A percentile compares a stretch with the other conserved stretches of the same genome.
Evolutionary conservation across 2,329 filamentous ascomycete species (phyloP).

Genomic region (Rosellinia necatrix): DNA sequence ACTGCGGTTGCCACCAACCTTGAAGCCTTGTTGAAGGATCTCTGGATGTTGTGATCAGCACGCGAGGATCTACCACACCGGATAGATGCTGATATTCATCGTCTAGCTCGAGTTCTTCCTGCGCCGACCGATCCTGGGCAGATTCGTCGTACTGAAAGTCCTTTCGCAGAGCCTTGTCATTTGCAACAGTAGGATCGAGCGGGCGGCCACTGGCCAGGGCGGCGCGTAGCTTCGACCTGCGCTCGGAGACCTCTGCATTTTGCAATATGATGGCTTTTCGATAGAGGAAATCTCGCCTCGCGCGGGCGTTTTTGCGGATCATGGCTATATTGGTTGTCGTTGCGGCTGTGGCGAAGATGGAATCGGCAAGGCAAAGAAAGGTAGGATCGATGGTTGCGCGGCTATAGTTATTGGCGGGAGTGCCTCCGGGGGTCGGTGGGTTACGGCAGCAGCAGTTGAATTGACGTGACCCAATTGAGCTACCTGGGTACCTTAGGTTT

Average conservation of each 20-base stretch:
- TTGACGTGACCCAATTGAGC: neutral
- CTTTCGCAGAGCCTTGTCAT: slow-evolving; percentile 81
- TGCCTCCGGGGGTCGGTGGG: no score
- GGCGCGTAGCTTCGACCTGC: slow-evolving; percentile 82
- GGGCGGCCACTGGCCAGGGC: slow-evolving; percentile 89
- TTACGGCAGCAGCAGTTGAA: no score
- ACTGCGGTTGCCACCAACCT: slow-evolving; percentile 2
- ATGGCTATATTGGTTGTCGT: slow-evolving; percentile 21
- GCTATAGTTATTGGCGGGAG: no score
- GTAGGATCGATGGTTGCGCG: neutral
- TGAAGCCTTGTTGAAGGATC: slow-evolving; percentile 79
- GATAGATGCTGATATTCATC: slow-evolving; percentile 90
- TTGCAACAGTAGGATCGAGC: slow-evolving; percentile 78
- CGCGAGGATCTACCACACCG: slow-evolving; percentile 87
- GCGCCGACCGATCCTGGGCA: slow-evolving; percentile 65
- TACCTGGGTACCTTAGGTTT: no score
- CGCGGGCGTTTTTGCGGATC: slow-evolving; percentile 71
- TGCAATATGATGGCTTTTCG: slow-evolving; percentile 83
- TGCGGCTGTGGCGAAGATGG: slow-evolving; percentile 37
- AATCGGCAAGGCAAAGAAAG: neutral
- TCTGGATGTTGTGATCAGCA: slow-evolving; percentile 88
- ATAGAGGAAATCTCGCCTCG: slow-evolving; percentile 85
- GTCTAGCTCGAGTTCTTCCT: slow-evolving; percentile 76
- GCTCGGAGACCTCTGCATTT: slow-evolving; percentile 91
- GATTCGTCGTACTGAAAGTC: slow-evolving; percentile 96